Evolutionary conservation across 1,284 basidiomycete genomes (phyloP), one percentile per base, ranked within the genome.

Genomic region (Gymnopus androsaceus): DNA sequence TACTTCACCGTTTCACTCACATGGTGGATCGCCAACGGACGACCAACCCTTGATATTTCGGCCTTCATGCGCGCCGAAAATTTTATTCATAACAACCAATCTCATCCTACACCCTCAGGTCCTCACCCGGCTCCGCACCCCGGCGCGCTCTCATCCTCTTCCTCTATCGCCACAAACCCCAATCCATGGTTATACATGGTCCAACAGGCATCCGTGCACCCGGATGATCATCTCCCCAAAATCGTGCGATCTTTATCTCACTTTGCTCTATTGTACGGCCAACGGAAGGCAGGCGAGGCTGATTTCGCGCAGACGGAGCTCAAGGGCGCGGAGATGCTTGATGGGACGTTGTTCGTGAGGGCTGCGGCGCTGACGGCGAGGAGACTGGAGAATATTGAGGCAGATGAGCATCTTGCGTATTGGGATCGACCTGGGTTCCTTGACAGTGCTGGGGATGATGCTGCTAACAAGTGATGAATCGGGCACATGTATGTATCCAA

Each of bases 181-280:
- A 59, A 62, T 30, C 58, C 59, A 42, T 57, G 55, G 58, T 27
- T 55, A 7, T 15, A 51, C 34, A 40, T 57, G 36, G 51, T 57
- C 21, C 37, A 59, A 28, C 52, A 50, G 36, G 70, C 77, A 37
- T 61, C 83, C 49, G 64, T 75, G 17, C 79, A 84, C 60, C 80
- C 81, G 3, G 82, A 87, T 61, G 83, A 87, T 57, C 87, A 89
- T 64, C 66, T 87, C 3, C 75, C 78, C 59, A 88, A 88, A 67
- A 62, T 77, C 6, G 75, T 84, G 61, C 76, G 87, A n/a, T 72
- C 85, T 2, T 67, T 88, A 25, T 75, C 77, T 5, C 79, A 83
- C 66, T 85, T 77, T 61, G 75, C 72, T 0, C 55, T 66, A n/a
- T 51, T 79, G 36, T 86, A 82, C 52, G 83, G 84, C 3, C 62